Conservation (phyloP, 2,329 filamentous ascomycete species). For the Tricladium varicosporioides region DNA sequence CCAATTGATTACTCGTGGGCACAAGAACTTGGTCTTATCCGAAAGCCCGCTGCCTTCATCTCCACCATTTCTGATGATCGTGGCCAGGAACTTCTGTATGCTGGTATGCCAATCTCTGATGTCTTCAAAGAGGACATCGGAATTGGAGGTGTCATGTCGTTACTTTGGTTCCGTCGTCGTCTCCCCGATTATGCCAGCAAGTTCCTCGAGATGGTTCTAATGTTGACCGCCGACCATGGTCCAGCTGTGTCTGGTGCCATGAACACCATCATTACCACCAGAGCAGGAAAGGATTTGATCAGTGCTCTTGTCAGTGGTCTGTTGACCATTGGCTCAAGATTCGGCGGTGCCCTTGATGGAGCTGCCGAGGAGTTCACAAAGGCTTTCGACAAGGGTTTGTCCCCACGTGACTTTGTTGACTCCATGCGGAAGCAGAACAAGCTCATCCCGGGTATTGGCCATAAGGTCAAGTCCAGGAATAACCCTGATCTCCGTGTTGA, state of each 20-base stretch:
- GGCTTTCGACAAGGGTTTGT: constrained; percentile 96
- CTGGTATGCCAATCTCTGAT: constrained; percentile 99
- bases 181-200: constrained; percentile 95
- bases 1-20: constrained; percentile 99
- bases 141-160: constrained; percentile 99
- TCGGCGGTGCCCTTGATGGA: constrained; percentile 97
- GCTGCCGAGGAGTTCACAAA: constrained; percentile 98
- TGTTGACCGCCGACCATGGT: constrained; percentile 99
- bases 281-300: constrained; percentile 98
- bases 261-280: constrained; percentile 99
- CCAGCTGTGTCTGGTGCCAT: constrained; percentile 98
- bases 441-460: constrained; percentile 98
- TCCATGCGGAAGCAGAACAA: constrained; percentile 99
- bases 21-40: constrained; percentile 97
- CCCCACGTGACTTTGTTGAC: constrained; percentile 98
- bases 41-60: constrained; percentile 99
- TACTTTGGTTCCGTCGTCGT: constrained; percentile 98
- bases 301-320: constrained; percentile 93
- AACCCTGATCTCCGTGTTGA: constrained; percentile 99
- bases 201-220: constrained; percentile 99
- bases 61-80: constrained; percentile 99
- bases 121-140: constrained; percentile 99
- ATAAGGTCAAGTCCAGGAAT: constrained; percentile 99
- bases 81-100: constrained; percentile 98
- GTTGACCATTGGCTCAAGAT: constrained; percentile 94